Percentiles rank a stretch among this genome's conserved stretches.
Conservation (phyloP, 164 flowering plant genomes). For the Taxillus chinensis region DNA sequence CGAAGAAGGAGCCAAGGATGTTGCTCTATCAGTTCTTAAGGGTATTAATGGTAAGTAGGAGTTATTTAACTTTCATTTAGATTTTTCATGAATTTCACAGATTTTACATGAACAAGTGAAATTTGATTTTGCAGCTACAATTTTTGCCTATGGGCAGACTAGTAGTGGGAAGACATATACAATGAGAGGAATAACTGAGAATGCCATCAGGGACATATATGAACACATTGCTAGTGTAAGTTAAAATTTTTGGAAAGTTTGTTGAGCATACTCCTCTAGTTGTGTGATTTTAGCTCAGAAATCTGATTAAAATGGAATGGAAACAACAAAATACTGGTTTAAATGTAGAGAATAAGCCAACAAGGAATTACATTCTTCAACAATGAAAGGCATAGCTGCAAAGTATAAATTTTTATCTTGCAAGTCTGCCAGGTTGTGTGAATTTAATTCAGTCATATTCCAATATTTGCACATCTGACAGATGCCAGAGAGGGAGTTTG, state of each 20-base stretch:
- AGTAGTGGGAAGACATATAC: constrained; percentile 89
- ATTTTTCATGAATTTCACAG: neutral
- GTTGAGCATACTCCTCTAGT: neutral
- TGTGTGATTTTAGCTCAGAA: neutral
- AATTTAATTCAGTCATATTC: neutral
- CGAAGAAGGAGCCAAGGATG: constrained; percentile 80
- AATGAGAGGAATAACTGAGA: constrained; percentile 77
- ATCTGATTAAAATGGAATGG: neutral
- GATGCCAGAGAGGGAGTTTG: constrained; percentile 54
- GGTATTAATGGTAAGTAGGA: constrained; percentile 62
- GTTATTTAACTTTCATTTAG: neutral
- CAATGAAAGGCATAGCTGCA: no score
- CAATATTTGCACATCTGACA: constrained; percentile 12
- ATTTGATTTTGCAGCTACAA: constrained; percentile 46
- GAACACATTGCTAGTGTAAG: constrained; percentile 55
- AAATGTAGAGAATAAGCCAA: no score
- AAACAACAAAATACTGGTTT: neutral
- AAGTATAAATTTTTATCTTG: no score
- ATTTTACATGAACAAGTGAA: neutral
- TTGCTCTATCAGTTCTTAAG: constrained; percentile 62
- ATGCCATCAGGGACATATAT: constrained; percentile 62
- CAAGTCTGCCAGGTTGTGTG: no score
- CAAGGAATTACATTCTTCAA: no score
- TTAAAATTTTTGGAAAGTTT: neutral
- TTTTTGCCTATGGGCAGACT: constrained; percentile 88